phyloP scores from a whole-genome alignment of 2,329 filamentous ascomycete genomes.

The Calonectria pseudoturangicola region DNA sequence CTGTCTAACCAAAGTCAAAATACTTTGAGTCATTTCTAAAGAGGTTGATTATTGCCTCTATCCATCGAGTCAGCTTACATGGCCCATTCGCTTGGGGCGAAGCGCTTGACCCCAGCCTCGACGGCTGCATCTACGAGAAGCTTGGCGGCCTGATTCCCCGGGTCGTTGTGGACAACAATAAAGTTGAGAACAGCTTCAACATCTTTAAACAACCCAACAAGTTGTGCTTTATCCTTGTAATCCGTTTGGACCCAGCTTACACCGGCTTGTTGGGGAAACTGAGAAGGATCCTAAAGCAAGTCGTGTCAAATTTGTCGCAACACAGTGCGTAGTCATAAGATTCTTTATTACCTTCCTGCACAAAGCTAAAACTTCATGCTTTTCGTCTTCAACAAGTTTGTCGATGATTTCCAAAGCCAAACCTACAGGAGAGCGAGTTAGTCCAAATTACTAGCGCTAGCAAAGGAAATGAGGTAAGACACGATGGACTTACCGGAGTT shows the following conservation, averaged over 20 bases:
- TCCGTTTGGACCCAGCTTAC: background rate
- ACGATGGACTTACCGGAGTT: background rate
- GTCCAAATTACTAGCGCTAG: background rate
- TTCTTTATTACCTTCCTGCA: background rate
- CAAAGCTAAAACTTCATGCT: background rate
- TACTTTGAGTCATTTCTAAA: background rate
- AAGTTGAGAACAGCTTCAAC: slow-evolving; percentile 4
- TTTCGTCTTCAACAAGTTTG: background rate
- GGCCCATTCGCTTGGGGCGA: background rate
- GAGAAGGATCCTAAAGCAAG: background rate
- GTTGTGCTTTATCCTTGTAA: background rate
- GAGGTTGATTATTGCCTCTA: background rate
- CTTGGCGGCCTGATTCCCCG: background rate
- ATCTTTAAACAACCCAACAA: background rate
- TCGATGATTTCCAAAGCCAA: slow-evolving; percentile 2
- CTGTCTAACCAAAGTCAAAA: background rate
- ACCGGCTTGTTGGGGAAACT: background rate
- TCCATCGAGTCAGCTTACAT: background rate
- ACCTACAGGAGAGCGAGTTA: background rate
- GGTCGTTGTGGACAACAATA: background rate
- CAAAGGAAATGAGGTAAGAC: background rate
- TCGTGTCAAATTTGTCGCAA: background rate
- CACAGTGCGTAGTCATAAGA: background rate
- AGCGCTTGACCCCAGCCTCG: background rate
- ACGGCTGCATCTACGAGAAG: background rate